Percentiles rank a stretch among this genome's conserved stretches.
These are phyloP conservation scores for Chaetomiaceae sp. DNA, from an alignment of 2,329 filamentous ascomycete genomes.

Conservation along the genomic window DNA sequence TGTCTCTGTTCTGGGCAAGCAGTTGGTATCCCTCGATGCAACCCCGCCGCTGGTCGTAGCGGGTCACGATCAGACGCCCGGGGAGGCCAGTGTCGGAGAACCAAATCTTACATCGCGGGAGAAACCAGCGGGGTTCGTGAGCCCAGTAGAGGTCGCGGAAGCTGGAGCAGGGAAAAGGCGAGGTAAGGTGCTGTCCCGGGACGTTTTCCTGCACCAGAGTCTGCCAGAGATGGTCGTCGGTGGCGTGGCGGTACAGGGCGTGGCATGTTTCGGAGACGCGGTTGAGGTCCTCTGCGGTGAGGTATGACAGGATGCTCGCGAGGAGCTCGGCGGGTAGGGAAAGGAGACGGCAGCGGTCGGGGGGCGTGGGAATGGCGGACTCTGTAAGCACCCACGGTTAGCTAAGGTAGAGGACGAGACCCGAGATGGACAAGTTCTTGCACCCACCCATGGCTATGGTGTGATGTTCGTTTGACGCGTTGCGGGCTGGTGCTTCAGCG, in stretches of 20 bases:
- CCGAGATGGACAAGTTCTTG: too few species aligned
- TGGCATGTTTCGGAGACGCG: conserved; percentile 58
- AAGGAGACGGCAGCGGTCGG: conserved; percentile 37
- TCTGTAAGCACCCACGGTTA: too few species aligned
- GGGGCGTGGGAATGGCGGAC: not conserved
- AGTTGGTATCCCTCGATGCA: conserved; percentile 79
- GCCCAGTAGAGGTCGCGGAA: conserved; percentile 69
- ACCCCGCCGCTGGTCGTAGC: conserved; percentile 67
- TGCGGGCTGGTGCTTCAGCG: too few species aligned
- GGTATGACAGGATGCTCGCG: conserved; percentile 62
- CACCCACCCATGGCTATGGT: too few species aligned
- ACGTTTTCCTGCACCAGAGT: conserved; percentile 64
- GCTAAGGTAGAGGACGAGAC: too few species aligned
- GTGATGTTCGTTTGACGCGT: too few species aligned
- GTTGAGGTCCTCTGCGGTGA: conserved; percentile 62
- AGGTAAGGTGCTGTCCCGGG: conserved; percentile 49
- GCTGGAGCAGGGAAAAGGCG: conserved; percentile 54
- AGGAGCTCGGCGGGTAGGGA: conserved; percentile 71
- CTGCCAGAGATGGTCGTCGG: conserved; percentile 69
- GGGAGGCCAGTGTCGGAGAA: conserved; percentile 70
- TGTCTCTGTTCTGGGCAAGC: conserved; percentile 56
- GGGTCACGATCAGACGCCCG: conserved; percentile 70
- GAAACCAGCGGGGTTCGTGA: conserved; percentile 80
- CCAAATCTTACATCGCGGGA: conserved; percentile 77
- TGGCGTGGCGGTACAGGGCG: conserved; percentile 53